Evolutionary conservation across 2,329 filamentous ascomycete genomes (phyloP), one percentile per base, ranked within the genome.

Genomic region (Colletotrichum acutatum): DNA sequence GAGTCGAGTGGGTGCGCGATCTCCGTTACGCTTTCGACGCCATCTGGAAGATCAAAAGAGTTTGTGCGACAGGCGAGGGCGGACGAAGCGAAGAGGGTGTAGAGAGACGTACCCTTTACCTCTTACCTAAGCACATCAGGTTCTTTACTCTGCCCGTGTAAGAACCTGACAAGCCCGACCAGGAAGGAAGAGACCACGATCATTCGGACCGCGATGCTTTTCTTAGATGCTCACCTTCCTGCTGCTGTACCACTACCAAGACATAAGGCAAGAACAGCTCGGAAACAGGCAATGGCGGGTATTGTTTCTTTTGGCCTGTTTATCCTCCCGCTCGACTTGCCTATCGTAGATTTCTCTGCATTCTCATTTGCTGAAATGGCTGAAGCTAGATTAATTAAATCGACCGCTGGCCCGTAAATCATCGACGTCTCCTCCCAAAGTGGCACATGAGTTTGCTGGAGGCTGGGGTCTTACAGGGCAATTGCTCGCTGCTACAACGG

Each of bases 41-140:
- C 70, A 72, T 72, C 70, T 72, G 66, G 70, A 72, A 70, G 66
- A 65, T 70, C 60, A 53, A 30, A 56, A 65, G 59, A 70, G 66
- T 72, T 72, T 60, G 70, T 65, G 66, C 60, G 60, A 61, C 66
- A 72, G 54, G 12, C 42, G 62, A 66, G 37, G 14, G 60, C 42
- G 56, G 59, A 28, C 16, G 24, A 62, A 12, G 24, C 30, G 8
- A 22, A 56, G 49, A 56, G 34, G 58, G 49, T 37, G 57, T 49
- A 59, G 16, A 62, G 57, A 30, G 28, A 65, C 52, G 37, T 2
- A 6, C 11, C 32, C 32, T 34, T 34, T 11, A 34, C 4, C 42
- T 61, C 66, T 68, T 49, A 42, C 37, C 37, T 42, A 42, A 42
- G 16, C 37, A 42, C 14, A 7, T 19, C 37, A 34, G 32, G 32